Evolutionary conservation across 495 filamentous ascomycete genomes (phyloP).

Genomic region (Talaromyces wortmannii): DNA sequence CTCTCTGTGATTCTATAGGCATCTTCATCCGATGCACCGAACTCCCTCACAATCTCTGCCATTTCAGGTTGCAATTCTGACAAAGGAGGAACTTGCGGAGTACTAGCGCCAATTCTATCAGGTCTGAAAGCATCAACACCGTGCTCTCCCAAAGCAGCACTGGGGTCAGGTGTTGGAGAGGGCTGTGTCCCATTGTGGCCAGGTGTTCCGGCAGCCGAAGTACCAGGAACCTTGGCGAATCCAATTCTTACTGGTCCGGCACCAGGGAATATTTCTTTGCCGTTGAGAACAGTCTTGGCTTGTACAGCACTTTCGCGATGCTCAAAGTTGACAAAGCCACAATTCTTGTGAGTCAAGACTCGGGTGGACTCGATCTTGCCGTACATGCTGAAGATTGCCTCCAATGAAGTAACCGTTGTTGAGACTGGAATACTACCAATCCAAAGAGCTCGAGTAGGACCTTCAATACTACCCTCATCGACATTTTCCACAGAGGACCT

Average conservation of each 20-base stretch:
- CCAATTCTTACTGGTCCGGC: conserved; percentile 92
- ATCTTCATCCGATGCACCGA: conserved; percentile 83
- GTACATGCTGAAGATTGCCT: conserved; percentile 85
- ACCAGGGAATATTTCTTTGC: conserved; percentile 97
- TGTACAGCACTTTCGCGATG: conserved; percentile 80
- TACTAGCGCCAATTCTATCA: conserved; percentile 33
- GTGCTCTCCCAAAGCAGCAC: conserved; percentile 22
- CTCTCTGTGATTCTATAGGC: conserved; percentile 60
- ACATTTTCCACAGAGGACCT: conserved; percentile 27
- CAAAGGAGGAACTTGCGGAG: conserved; percentile 65
- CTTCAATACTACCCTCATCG: conserved; percentile 78
- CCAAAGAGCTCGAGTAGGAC: conserved; percentile 89
- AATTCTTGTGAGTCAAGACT: conserved; percentile 97
- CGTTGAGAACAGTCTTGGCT: conserved; percentile 80
- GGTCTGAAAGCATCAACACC: conserved; percentile 11
- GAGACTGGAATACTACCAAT: conserved; percentile 97
- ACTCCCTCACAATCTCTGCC: conserved; percentile 76
- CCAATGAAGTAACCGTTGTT: conserved; percentile 86
- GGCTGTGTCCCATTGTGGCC: conserved; percentile 76
- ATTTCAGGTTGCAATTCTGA: conserved; percentile 76
- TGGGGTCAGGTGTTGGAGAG: conserved; percentile 90
- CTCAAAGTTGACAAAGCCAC: conserved; percentile 97
- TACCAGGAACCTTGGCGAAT: conserved; percentile 91
- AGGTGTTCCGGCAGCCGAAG: conserved; percentile 69
- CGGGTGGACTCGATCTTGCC: conserved; percentile 87